Conservation (phyloP, 2,329 filamentous ascomycete species). For the Aspergillus sp. region DNA sequence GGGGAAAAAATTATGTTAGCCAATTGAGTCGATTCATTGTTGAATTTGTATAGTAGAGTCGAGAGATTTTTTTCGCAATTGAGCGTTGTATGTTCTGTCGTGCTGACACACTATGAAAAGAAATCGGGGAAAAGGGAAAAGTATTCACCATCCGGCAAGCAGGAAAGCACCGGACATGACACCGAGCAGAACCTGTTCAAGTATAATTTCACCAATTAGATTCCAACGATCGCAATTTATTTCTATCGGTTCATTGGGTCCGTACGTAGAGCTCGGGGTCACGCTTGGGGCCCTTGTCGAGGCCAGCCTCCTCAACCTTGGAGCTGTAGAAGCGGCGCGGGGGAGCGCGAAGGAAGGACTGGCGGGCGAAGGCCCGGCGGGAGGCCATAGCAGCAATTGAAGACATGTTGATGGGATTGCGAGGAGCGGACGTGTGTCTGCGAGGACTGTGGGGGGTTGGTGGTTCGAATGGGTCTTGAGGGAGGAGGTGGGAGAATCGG, state of each 20-base stretch:
- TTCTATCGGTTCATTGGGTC: slow-evolving; percentile 9
- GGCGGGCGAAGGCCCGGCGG: slow-evolving; percentile 45
- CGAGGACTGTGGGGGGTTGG: slow-evolving; percentile 19
- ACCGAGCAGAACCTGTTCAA: slow-evolving; percentile 75
- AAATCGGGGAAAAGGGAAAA: slow-evolving; percentile 12
- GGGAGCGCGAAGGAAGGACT: slow-evolving; percentile 43
- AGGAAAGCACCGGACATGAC: slow-evolving; percentile 88
- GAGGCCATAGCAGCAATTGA: slow-evolving; percentile 45
- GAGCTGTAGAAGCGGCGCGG: slow-evolving; percentile 40
- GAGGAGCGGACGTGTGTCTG: slow-evolving; percentile 20
- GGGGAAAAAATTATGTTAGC: slow-evolving; percentile 56
- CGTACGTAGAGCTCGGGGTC: slow-evolving; percentile 76
- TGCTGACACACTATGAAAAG: slow-evolving; percentile 11
- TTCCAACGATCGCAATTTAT: slow-evolving; percentile 14
- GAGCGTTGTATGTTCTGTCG: slow-evolving; percentile 9
- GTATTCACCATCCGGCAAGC: slow-evolving; percentile 72
- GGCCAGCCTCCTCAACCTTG: slow-evolving; percentile 51
- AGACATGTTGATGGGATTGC: slow-evolving; percentile 37
- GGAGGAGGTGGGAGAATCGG: slow-evolving; percentile 32
- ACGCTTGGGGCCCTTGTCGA: slow-evolving; percentile 66
- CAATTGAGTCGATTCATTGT: not conserved
- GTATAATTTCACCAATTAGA: slow-evolving; percentile 18
- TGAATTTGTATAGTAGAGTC: slow-evolving; percentile 1
- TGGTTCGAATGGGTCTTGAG: slow-evolving; percentile 10
- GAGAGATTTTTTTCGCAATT: slow-evolving; percentile 7